Evolutionary conservation across 2,329 filamentous ascomycete species (phyloP).

Genomic region (Colletotrichum lini): DNA sequence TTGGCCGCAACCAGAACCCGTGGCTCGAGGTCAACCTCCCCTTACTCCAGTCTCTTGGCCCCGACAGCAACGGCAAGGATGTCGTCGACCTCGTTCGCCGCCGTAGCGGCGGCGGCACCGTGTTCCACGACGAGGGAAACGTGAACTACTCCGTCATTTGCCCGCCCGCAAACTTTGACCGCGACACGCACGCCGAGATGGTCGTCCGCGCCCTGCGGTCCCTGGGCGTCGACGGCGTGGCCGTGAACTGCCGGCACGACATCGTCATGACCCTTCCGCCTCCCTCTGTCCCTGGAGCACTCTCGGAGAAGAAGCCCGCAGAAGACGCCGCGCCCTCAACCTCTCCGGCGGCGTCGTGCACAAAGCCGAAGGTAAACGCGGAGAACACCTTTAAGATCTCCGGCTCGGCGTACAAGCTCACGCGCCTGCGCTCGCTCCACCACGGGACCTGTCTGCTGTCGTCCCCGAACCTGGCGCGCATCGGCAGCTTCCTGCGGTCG

Average conservation of each 20-base stretch:
- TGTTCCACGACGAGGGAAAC: slow-evolving; percentile 95
- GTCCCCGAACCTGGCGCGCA: slow-evolving; percentile 79
- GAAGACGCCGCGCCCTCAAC: background rate
- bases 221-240: slow-evolving; percentile 71
- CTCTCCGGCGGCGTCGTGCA: slow-evolving; percentile 1
- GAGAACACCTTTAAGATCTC: slow-evolving; percentile 80
- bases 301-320: background rate
- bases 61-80: slow-evolving; percentile 31
- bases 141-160: slow-evolving; percentile 96
- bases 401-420: slow-evolving; percentile 96
- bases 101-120: slow-evolving; percentile 89
- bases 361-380: slow-evolving; percentile 21
- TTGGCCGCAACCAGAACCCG: slow-evolving; percentile 97
- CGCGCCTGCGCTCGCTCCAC: slow-evolving; percentile 83
- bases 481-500: slow-evolving; percentile 81
- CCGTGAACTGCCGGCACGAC: slow-evolving; percentile 92
- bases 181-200: slow-evolving; percentile 92
- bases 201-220: slow-evolving; percentile 83
- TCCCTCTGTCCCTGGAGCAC: slow-evolving; percentile 4
- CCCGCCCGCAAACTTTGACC: slow-evolving; percentile 81
- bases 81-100: slow-evolving; percentile 78
- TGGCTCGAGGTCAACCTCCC: slow-evolving; percentile 91
- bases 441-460: slow-evolving; percentile 91
- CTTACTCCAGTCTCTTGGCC: slow-evolving; percentile 59
- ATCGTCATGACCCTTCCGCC: slow-evolving; percentile 78